Evolutionary conservation across 2,329 filamentous ascomycete genomes (phyloP).

Genomic region (Bipolaris oryzae): DNA sequence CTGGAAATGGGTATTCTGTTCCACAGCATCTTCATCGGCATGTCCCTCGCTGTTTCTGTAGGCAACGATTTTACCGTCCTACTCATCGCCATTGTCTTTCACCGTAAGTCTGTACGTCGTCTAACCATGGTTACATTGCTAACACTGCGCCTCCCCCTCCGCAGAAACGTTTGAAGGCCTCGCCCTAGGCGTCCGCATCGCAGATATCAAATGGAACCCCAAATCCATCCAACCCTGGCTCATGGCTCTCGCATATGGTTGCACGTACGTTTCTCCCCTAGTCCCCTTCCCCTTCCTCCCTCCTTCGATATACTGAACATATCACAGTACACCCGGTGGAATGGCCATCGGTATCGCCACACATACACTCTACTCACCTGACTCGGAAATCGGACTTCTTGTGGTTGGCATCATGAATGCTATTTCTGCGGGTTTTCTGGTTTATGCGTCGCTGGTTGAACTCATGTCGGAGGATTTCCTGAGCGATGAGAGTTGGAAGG

Average conservation of each 20-base stretch:
- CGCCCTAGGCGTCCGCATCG: slow-evolving; percentile 82
- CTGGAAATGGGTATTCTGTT: slow-evolving; percentile 67
- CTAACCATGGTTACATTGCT: neutral
- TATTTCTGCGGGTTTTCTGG: slow-evolving; percentile 76
- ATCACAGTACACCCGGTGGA: slow-evolving; percentile 69
- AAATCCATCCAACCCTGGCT: slow-evolving; percentile 60
- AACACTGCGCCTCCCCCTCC: no score
- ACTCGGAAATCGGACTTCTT: slow-evolving; percentile 74
- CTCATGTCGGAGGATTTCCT: slow-evolving; percentile 84
- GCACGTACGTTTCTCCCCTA: slow-evolving; percentile 33
- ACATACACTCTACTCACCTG: slow-evolving; percentile 80
- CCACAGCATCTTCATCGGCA: slow-evolving; percentile 67
- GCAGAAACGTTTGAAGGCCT: slow-evolving; percentile 83
- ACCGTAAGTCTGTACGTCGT: slow-evolving; percentile 43
- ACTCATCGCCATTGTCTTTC: slow-evolving; percentile 66
- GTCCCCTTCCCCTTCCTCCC: slow-evolving; percentile 2
- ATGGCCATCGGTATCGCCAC: slow-evolving; percentile 81
- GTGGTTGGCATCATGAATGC: slow-evolving; percentile 90
- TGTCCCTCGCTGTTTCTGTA: slow-evolving; percentile 63
- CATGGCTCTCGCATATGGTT: slow-evolving; percentile 78
- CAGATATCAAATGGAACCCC: slow-evolving; percentile 66
- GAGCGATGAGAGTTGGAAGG: slow-evolving; percentile 73
- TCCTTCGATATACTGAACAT: neutral
- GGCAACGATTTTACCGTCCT: slow-evolving; percentile 61
- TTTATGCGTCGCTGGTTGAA: slow-evolving; percentile 85